Conservation (phyloP, 257 asterid species). For the Ballota nigra region DNA sequence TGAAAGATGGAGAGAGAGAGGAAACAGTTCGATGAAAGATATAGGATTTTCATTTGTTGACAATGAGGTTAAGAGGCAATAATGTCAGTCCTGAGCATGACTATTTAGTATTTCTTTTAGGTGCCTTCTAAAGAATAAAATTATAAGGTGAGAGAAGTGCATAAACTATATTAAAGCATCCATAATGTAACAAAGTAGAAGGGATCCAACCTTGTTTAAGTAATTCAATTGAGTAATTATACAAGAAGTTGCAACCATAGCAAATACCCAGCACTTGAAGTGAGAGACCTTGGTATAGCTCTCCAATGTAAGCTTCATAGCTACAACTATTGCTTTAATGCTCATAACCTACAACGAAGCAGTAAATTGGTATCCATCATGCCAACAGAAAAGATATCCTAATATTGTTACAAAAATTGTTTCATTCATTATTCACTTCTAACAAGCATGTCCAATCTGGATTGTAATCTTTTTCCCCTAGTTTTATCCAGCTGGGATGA, state of each 20-base stretch:
- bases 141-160: neutral
- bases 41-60: neutral
- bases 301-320: conserved; percentile 72
- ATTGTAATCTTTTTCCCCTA: neutral
- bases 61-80: neutral
- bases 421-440: neutral
- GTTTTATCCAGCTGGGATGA: neutral
- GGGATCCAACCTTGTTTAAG: conserved; percentile 68
- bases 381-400: neutral
- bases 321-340: conserved; percentile 74
- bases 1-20: neutral
- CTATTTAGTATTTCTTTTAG: neutral
- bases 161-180: neutral
- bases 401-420: neutral
- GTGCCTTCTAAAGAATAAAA: neutral
- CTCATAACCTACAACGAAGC: conserved; percentile 74
- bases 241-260: conserved; percentile 67
- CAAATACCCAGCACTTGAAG: conserved; percentile 72
- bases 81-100: neutral
- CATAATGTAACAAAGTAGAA: neutral
- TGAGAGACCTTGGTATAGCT: conserved; percentile 67
- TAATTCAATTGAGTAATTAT: conserved; percentile 63
- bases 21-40: neutral
- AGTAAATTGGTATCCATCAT: conserved; percentile 9
- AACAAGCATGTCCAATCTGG: neutral